These are phyloP conservation scores for Lepidium didymum DNA, from an alignment of 345 rosid species.

Conservation along the genomic window DNA sequence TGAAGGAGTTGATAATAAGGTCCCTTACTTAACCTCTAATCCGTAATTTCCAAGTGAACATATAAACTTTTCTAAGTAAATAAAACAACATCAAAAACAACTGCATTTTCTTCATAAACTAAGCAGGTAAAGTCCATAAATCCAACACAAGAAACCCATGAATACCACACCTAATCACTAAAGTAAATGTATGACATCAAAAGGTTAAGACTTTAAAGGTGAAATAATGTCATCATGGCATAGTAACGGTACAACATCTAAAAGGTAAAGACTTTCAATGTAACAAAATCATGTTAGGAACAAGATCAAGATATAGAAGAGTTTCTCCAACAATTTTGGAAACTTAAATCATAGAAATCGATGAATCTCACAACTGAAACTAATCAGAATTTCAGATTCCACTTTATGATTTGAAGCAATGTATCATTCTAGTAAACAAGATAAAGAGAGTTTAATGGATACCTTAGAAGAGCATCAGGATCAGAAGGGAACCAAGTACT, in stretches of 20 bases:
- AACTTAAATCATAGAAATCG: neutral
- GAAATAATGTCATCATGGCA: neutral
- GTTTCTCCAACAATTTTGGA: neutral
- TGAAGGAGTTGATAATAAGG: neutral
- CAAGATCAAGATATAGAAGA: neutral
- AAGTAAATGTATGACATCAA: neutral
- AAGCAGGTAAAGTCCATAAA: neutral
- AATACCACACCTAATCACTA: neutral
- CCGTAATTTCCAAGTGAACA: neutral
- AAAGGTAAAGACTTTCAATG: too few species aligned
- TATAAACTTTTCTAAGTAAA: neutral
- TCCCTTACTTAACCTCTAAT: neutral
- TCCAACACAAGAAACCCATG: neutral
- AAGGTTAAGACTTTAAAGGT: neutral
- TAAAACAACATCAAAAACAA: neutral
- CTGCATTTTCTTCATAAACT: neutral
- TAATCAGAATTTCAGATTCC: neutral
- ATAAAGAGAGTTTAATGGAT: neutral
- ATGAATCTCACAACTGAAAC: neutral
- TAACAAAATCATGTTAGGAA: neutral
- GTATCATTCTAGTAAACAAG: neutral
- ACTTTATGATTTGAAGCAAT: neutral
- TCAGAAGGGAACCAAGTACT: constrained; percentile 75
- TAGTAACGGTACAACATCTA: too few species aligned
- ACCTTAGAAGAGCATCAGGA: constrained; percentile 69